phyloP scores from a whole-genome alignment of 768 basidiomycete species.

The Psilocybe subaeruginosa region DNA sequence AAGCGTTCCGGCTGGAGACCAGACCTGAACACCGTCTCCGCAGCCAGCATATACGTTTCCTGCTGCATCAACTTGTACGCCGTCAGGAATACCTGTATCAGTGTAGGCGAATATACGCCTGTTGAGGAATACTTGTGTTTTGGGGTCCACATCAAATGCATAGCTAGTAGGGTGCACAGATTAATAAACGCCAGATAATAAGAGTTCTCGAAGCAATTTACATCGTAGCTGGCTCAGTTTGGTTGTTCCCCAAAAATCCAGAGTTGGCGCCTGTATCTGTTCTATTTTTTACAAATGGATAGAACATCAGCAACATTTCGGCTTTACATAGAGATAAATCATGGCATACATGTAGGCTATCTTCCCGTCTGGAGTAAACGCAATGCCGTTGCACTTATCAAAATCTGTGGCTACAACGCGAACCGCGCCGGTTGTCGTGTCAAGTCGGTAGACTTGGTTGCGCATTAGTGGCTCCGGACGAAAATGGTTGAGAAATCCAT shows the following conservation, averaged over 20 bases:
- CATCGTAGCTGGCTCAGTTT: constrained; percentile 71
- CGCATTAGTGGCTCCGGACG: constrained; percentile 68
- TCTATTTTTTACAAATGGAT: constrained; percentile 28
- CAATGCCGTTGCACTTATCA: constrained; percentile 72
- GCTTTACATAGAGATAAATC: not conserved
- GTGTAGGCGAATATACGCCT: constrained; percentile 68
- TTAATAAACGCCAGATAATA: not conserved
- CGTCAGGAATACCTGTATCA: constrained; percentile 71
- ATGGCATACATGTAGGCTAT: constrained; percentile 61
- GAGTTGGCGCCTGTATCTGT: constrained; percentile 52
- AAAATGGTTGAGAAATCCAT: constrained; percentile 68
- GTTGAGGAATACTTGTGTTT: constrained; percentile 52
- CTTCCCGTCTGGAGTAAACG: constrained; percentile 66
- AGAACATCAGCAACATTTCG: not conserved
- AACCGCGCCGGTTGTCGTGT: constrained; percentile 64
- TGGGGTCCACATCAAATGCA: constrained; percentile 65
- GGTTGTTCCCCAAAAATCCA: constrained; percentile 52
- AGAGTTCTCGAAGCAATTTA: constrained; percentile 31
- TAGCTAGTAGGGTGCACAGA: constrained; percentile 45
- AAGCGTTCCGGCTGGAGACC: constrained; percentile 46
- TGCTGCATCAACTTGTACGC: constrained; percentile 61
- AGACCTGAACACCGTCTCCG: constrained; percentile 70
- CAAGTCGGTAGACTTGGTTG: constrained; percentile 78
- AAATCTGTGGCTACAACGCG: constrained; percentile 81
- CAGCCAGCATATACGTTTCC: constrained; percentile 72